Evolutionary conservation across 805 yeast genomes (phyloP).

Genomic region (Suhomyces prunicola): DNA sequence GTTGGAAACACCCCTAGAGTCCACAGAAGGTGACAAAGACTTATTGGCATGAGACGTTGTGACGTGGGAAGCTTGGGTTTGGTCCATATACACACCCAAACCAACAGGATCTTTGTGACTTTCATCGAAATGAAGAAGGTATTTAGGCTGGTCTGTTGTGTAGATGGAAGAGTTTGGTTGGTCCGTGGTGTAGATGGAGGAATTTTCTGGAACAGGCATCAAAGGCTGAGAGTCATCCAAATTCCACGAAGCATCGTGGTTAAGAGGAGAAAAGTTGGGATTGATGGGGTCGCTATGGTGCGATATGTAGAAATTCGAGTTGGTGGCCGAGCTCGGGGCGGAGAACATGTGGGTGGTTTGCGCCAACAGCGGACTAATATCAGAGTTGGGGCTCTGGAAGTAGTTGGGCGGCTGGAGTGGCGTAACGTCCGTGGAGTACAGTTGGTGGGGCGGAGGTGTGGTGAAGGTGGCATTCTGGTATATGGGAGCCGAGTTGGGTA

Average conservation of each 20-base stretch:
- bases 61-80: background rate
- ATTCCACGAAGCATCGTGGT: background rate
- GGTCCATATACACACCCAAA: conserved; percentile 4
- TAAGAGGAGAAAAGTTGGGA: conserved; percentile 2
- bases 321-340: conserved; percentile 7
- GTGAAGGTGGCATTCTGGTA: background rate
- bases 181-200: background rate
- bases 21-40: conserved; percentile 1
- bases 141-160: background rate
- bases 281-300: background rate
- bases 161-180: background rate
- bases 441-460: conserved; percentile 1
- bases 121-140: background rate
- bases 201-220: background rate
- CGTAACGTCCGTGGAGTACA: conserved; percentile 2
- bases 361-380: conserved; percentile 1
- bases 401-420: background rate
- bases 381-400: conserved; percentile 6
- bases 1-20: background rate
- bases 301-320: conserved; percentile 2
- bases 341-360: conserved; percentile 4
- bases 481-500: background rate
- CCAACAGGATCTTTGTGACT: background rate
- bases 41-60: background rate
- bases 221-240: background rate